Base-by-base conservation (phyloP, 2,329 filamentous ascomycete species). In the Metarhizium humberi region DNA sequence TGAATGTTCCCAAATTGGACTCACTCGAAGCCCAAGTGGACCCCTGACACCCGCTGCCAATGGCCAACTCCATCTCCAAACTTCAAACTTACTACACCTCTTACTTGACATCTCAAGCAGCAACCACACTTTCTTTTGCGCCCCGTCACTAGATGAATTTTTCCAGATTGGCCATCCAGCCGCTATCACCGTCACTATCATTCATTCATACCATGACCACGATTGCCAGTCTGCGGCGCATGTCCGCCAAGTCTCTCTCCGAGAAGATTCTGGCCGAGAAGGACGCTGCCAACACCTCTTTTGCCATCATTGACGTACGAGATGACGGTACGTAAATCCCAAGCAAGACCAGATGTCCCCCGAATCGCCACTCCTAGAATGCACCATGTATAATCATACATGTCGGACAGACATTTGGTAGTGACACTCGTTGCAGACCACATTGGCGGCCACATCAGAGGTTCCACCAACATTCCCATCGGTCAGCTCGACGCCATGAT, bases 251-350 rank as follows among this genome's bases (percentile, higher is more conserved):
- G 59, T 73, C 78, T n/a, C 83, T 95, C 53, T 84, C 87, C 0
- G 72, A 81, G 20, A 76, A 84, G 52, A 78, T 92, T 16, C 77
- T 85, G 29, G 75, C 77, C 14, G 73, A 77, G 62, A 70, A 64
- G 40, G 65, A 74, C 53, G 63, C 65, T 34, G 60, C 66, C 52
- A 68, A 74, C 56, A 72, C 69, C 55, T 73, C 69, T 64, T 78
- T 91, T 56, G 89, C 89, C 10, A 77, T 97, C 42, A 80, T 97
- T 56, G 94, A 97, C 69, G 94, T 97, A 7, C 85, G 94, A 56
- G 94, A 96, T 69, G 84, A 85, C 61, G 87, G 86, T 88, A 71
- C 54, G 73, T 34, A 65, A 52, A 29, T 60, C 47, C 42, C 16
- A 20, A 45, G 10, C 4, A 45, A 11, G 16, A 45, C 42, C 16